Evolutionary conservation across 768 basidiomycete genomes (phyloP), one percentile per base, ranked within the genome.

Genomic region (Termitomyces sp.): DNA sequence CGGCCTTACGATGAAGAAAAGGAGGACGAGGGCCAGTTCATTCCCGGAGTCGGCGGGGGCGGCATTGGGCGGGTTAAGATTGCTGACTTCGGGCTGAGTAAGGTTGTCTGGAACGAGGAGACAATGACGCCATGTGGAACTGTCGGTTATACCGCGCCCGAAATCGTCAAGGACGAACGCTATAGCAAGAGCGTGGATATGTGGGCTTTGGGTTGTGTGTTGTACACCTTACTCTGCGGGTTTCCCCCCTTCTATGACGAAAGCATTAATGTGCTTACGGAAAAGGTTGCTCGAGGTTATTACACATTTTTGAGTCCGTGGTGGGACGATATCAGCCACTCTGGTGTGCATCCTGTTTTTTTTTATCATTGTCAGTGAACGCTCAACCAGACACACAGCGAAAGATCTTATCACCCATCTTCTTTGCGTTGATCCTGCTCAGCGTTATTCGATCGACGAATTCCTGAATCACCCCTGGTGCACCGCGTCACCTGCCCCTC

Each of bases 91-190:
- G 97, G 97, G 36, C 79, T 99, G 49, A 91, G 88, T 61, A 99
- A 99, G 75, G 89, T 98, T 55, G 93, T 99, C 4, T 99, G 97
- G 97, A 90, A 96, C 69, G 97, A 98, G 69, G 88, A 98, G 69
- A 99, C 97, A 6, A 95, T 93, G 91, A 99, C 97, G 15, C 97
- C 97, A 22, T 99, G 97, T 68, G 97, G 97, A n/a, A 99, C 97
- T 3, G 96, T 99, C 34, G 97, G 97, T 22, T 99, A 99, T 73
- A 99, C 97, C 2, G 97, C 97, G 6, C 97, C 97, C 6, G 97
- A 99, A 75, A 99, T 99, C 61, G 97, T 99, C 66, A 98, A 98
- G 75, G 97, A 98, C 69, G 96, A 99, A 75, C 83, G 94, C 31
- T 96, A 96, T 70, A 90, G 86, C 71, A 95, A 95, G 74, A 93